These are phyloP conservation scores for Oryza officinalis DNA, from an alignment of 176 grass and related monocot genomes.

Conservation along the genomic window DNA sequence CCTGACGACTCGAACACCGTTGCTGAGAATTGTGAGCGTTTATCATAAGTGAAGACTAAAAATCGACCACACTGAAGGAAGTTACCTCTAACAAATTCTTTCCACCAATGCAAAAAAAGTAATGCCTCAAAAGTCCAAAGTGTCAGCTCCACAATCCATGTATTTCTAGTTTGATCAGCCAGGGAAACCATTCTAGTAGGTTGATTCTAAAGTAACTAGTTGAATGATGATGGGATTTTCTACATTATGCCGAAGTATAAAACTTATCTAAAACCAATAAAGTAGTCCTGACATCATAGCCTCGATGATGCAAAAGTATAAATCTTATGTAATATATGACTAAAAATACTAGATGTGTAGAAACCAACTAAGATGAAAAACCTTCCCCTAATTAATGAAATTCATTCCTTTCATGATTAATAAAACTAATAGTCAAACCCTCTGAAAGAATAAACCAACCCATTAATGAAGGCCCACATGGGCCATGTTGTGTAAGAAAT, in stretches of 20 bases:
- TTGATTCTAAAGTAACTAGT: conserved; percentile 42
- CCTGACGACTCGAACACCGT: conserved; percentile 48
- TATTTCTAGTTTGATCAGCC: conserved; percentile 54
- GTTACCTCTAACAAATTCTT: conserved; percentile 66
- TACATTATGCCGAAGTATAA: conserved; percentile 19
- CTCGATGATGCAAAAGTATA: neutral
- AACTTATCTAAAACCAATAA: neutral
- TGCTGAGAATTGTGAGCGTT: conserved; percentile 50
- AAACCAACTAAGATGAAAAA: neutral
- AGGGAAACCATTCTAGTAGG: conserved; percentile 47
- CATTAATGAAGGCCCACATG: no score
- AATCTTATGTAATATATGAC: neutral
- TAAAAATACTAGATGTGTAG: neutral
- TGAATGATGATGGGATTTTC: conserved; percentile 66
- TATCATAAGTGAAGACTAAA: conserved; percentile 65
- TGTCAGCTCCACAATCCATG: conserved; percentile 49
- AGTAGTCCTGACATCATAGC: neutral
- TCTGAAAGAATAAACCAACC: no score
- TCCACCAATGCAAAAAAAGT: conserved; percentile 64
- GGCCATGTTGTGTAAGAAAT: no score
- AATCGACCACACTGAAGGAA: conserved; percentile 52
- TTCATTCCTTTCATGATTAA: no score
- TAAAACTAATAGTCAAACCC: no score
- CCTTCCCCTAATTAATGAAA: no score
- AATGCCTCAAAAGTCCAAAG: conserved; percentile 26